Conservation (phyloP, 805 yeast genomes). For the Candida loeiensis region DNA sequence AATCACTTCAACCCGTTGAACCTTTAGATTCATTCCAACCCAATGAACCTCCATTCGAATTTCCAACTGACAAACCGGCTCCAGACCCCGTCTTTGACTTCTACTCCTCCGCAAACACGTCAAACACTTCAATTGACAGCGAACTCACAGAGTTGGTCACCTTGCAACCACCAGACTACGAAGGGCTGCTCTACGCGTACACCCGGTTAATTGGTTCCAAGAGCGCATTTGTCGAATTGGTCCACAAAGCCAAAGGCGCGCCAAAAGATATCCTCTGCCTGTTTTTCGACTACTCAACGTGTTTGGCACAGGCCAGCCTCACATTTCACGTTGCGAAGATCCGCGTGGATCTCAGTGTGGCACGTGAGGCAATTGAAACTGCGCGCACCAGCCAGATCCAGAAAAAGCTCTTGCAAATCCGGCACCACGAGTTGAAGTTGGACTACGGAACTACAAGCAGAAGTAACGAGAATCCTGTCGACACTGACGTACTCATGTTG, state of each 20-base stretch:
- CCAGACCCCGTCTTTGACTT: conserved; percentile 5
- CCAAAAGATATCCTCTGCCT: conserved; percentile 6
- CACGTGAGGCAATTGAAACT: conserved; percentile 3
- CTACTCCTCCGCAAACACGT: conserved; percentile 8
- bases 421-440: conserved; percentile 7
- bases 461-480: not conserved
- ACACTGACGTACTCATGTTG: not conserved
- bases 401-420: conserved; percentile 4
- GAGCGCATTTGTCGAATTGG: conserved; percentile 4
- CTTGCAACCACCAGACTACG: conserved; percentile 5
- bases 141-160: conserved; percentile 2
- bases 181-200: conserved; percentile 6
- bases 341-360: not conserved
- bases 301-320: conserved; percentile 1
- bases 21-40: too few species aligned
- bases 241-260: conserved; percentile 7
- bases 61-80: too few species aligned
- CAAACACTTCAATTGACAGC: conserved; percentile 8
- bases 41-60: too few species aligned
- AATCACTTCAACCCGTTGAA: too few species aligned
- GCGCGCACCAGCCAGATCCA: conserved; percentile 2
- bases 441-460: conserved; percentile 6
- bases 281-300: conserved; percentile 7
- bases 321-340: conserved; percentile 2
- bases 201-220: conserved; percentile 5